A percentile compares a stretch with the other conserved stretches of the same genome.
Evolutionary conservation across 768 basidiomycete species (phyloP).

Genomic region (Mycena galopus): DNA sequence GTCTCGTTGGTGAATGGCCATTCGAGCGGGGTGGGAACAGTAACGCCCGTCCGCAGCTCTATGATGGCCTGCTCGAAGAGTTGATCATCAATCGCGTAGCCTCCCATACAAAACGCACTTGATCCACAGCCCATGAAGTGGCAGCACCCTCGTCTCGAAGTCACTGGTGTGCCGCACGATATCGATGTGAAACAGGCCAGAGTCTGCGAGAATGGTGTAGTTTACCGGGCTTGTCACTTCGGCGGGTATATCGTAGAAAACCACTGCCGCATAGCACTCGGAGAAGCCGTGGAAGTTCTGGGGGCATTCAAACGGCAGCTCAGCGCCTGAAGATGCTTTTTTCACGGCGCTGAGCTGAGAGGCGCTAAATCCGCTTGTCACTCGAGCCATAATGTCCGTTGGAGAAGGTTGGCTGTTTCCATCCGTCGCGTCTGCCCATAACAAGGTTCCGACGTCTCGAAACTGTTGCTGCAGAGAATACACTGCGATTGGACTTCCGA

Average conservation of each 20-base stretch:
- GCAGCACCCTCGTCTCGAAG: conserved; percentile 75
- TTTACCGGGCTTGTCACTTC: conserved; percentile 58
- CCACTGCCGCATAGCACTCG: conserved; percentile 76
- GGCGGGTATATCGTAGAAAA: conserved; percentile 70
- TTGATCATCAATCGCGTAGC: neutral
- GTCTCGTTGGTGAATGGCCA: conserved; percentile 82
- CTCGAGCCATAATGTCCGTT: conserved; percentile 68
- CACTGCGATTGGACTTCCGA: conserved; percentile 70
- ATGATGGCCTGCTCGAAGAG: conserved; percentile 72
- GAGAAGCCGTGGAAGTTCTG: conserved; percentile 82
- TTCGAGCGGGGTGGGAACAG: conserved; percentile 70
- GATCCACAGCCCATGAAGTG: conserved; percentile 85
- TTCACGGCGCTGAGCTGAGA: conserved; percentile 63
- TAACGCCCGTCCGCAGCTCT: conserved; percentile 70
- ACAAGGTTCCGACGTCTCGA: conserved; percentile 62
- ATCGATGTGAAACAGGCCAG: conserved; percentile 73
- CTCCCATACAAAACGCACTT: conserved; percentile 54
- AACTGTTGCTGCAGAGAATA: conserved; percentile 61
- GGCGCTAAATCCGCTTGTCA: conserved; percentile 65
- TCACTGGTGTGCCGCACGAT: conserved; percentile 76
- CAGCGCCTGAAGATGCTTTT: conserved; percentile 58
- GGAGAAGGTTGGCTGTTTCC: conserved; percentile 68
- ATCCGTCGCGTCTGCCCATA: conserved; percentile 80
- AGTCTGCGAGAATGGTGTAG: conserved; percentile 80
- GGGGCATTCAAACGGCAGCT: conserved; percentile 71